Conservation (phyloP, 495 filamentous ascomycete genomes). For the Penicillium paxilli region DNA sequence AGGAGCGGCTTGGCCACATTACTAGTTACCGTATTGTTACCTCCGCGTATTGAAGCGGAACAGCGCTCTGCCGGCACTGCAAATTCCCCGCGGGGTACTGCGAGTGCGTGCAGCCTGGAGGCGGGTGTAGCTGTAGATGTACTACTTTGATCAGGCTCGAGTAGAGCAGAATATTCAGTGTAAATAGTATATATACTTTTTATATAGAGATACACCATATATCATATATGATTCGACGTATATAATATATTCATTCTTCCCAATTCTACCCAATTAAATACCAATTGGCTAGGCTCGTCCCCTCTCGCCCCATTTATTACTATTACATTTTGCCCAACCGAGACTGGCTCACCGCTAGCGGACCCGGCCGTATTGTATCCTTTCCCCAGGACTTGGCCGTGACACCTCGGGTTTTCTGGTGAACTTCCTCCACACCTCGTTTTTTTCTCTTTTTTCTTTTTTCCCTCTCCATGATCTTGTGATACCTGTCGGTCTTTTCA, state of each 20-base stretch:
- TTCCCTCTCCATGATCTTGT: not conserved
- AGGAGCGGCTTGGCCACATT: not conserved
- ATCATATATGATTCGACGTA: too few species aligned
- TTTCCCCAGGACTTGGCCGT: conserved; percentile 25
- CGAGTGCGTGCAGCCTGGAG: not conserved
- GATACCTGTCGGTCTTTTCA: not conserved
- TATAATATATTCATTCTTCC: too few species aligned
- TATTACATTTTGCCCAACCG: conserved; percentile 21
- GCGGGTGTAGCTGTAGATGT: too few species aligned
- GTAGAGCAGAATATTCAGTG: too few species aligned
- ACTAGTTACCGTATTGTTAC: not conserved
- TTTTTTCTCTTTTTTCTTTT: conserved; percentile 1
- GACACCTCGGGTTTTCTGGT: too few species aligned
- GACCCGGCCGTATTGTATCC: conserved; percentile 8
- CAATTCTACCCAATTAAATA: too few species aligned
- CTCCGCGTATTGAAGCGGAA: conserved; percentile 17
- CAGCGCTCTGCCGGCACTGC: conserved; percentile 25
- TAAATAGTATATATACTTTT: too few species aligned
- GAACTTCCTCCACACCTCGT: too few species aligned
- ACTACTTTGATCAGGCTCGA: too few species aligned
- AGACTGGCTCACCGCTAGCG: conserved; percentile 23
- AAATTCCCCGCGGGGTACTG: conserved; percentile 30
- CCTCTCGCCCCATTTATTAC: too few species aligned
- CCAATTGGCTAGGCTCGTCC: too few species aligned
- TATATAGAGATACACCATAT: too few species aligned